These are phyloP conservation scores for Aspergillus diversus DNA, from an alignment of 495 filamentous ascomycete genomes.

Conservation along the genomic window DNA sequence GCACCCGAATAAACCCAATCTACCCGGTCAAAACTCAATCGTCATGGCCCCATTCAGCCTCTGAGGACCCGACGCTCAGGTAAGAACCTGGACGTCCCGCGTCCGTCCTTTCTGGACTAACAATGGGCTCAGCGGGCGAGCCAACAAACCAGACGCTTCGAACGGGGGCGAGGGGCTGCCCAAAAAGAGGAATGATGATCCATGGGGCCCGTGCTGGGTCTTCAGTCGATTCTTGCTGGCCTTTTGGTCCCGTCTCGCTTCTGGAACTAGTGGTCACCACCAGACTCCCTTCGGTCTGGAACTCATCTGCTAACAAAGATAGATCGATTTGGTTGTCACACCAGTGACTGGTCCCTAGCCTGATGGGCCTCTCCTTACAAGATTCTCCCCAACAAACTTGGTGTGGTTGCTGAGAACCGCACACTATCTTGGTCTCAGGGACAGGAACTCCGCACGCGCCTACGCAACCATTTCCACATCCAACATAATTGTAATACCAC, in stretches of 20 bases:
- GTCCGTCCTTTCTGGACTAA: slow-evolving; percentile 3
- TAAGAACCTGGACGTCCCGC: slow-evolving; percentile 2
- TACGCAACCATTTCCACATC: not conserved
- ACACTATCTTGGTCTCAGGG: not conserved
- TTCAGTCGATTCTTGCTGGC: not conserved
- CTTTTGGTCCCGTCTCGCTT: not conserved
- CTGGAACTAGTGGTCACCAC: not conserved
- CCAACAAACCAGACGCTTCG: not conserved
- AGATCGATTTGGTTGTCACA: slow-evolving; percentile 1
- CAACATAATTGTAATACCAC: not conserved
- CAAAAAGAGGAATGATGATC: slow-evolving; percentile 13
- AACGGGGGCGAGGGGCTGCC: slow-evolving; percentile 4
- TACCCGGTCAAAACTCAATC: slow-evolving; percentile 20
- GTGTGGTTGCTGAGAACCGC: not conserved
- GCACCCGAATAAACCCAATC: slow-evolving; percentile 16
- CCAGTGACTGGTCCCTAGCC: slow-evolving; percentile 1
- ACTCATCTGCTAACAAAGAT: not conserved
- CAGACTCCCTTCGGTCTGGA: not conserved
- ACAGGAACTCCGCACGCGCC: not conserved
- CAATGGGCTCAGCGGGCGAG: not conserved
- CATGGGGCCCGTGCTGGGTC: slow-evolving; percentile 8
- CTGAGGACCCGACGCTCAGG: slow-evolving; percentile 15
- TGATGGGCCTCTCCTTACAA: not conserved
- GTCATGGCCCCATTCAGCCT: slow-evolving; percentile 9
- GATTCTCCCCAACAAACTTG: not conserved